These are phyloP conservation scores for Bryopsis sp. DNA, from an alignment of 139 green algal genomes.

Conservation along the genomic window DNA sequence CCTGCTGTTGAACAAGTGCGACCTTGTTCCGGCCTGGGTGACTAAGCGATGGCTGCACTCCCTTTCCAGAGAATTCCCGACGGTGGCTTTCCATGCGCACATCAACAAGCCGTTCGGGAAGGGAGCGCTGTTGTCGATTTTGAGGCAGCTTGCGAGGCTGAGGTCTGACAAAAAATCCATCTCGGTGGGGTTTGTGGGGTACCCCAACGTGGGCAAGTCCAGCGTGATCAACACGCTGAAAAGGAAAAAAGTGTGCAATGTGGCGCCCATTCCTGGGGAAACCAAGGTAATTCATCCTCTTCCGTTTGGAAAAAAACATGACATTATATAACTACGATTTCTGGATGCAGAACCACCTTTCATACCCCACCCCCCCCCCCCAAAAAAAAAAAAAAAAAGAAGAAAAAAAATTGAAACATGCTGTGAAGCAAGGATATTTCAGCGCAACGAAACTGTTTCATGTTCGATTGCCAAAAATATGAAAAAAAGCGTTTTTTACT, in stretches of 20 bases:
- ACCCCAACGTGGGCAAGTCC: constrained; percentile 98
- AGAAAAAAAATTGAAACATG: too few species aligned
- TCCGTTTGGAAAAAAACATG: too few species aligned
- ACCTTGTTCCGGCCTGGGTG: constrained; percentile 95
- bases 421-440: too few species aligned
- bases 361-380: too few species aligned
- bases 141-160: constrained; percentile 82
- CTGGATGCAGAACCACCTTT: too few species aligned
- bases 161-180: constrained; percentile 93
- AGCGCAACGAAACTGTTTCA: too few species aligned
- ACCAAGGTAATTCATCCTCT: too few species aligned
- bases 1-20: constrained; percentile 97
- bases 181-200: constrained; percentile 94
- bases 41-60: constrained; percentile 90
- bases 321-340: too few species aligned
- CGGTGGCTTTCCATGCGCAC: constrained; percentile 92
- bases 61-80: constrained; percentile 86
- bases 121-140: constrained; percentile 71
- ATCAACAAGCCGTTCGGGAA: constrained; percentile 98
- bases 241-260: constrained; percentile 78
- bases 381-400: too few species aligned
- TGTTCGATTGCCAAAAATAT: too few species aligned
- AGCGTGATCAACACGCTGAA: constrained; percentile 98
- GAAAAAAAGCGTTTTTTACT: too few species aligned
- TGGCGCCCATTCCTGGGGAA: constrained; percentile 90